Evolutionary conservation across 805 yeast species (phyloP).

Genomic region (Ogataea thermomethanolica): DNA sequence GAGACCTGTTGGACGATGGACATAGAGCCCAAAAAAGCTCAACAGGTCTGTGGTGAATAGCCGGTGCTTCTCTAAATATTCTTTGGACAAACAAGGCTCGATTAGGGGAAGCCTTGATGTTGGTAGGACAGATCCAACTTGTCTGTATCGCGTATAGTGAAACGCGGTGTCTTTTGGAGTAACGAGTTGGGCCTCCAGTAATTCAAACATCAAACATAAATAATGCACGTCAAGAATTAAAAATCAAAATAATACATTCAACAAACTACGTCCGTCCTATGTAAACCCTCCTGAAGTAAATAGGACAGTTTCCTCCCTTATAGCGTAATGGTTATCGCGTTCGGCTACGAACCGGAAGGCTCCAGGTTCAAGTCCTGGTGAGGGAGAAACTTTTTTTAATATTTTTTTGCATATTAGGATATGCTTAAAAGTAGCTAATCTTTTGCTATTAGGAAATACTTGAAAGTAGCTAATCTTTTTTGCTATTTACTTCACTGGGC

Average conservation of each 20-base stretch:
- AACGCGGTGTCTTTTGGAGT: conserved; percentile 25
- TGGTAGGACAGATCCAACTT: conserved; percentile 14
- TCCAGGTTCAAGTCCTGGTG: conserved; percentile 58
- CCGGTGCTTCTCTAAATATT: not conserved
- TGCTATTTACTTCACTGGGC: not conserved
- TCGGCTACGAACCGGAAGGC: conserved; percentile 36
- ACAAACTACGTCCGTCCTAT: not conserved
- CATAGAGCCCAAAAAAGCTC: conserved; percentile 29
- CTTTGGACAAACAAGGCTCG: conserved; percentile 14
- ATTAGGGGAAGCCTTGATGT: conserved; percentile 13
- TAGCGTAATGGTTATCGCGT: conserved; percentile 34
- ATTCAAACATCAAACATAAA: conserved; percentile 14
- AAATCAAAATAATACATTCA: not conserved
- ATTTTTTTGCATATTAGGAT: conserved; percentile 16
- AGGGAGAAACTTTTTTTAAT: conserved; percentile 30
- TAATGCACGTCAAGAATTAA: conserved; percentile 1
- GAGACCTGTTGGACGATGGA: conserved; percentile 21
- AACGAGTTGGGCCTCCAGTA: conserved; percentile 23
- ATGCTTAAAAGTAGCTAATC: not conserved
- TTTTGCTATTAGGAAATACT: not conserved
- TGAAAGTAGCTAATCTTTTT: not conserved
- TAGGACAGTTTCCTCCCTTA: conserved; percentile 24
- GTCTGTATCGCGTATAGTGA: conserved; percentile 19
- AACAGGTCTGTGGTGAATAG: conserved; percentile 21
- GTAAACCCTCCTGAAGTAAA: not conserved